Conservation (phyloP, 2,329 filamentous ascomycete species). For the Fusarium tupiense region DNA sequence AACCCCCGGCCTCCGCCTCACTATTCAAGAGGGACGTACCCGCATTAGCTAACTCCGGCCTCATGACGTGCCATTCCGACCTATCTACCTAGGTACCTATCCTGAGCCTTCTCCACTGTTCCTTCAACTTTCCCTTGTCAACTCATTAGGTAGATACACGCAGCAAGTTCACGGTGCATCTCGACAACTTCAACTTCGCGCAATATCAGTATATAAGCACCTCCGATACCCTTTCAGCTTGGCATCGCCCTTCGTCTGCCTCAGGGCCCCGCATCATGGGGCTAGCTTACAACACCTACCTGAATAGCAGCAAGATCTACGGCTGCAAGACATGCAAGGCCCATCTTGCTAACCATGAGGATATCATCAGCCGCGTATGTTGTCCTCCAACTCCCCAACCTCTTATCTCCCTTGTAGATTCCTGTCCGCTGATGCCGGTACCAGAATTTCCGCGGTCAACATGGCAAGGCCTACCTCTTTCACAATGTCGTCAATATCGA, state of each 20-base stretch:
- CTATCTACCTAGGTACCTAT: not conserved
- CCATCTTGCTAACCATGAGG: slow-evolving; percentile 92
- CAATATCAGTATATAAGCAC: not conserved
- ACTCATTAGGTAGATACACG: not conserved
- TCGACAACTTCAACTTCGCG: not conserved
- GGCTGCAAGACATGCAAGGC: slow-evolving; percentile 96
- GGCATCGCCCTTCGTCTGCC: not conserved
- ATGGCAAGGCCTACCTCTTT: slow-evolving; percentile 98
- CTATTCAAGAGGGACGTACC: slow-evolving; percentile 3
- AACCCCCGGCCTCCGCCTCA: slow-evolving; percentile 12
- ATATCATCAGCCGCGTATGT: slow-evolving; percentile 91
- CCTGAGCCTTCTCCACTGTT: slow-evolving; percentile 10
- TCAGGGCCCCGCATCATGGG: slow-evolving; percentile 69
- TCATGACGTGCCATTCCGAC: slow-evolving; percentile 37
- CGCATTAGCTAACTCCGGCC: slow-evolving; percentile 25
- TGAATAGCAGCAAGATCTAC: slow-evolving; percentile 87
- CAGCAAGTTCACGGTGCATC: not conserved
- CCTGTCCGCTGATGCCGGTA: slow-evolving; percentile 7
- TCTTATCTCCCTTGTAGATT: not conserved
- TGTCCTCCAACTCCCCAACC: not conserved
- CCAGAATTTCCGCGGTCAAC: slow-evolving; percentile 97
- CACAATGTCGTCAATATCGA: slow-evolving; percentile 92
- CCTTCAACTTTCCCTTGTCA: slow-evolving; percentile 9
- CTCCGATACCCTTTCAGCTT: not conserved
- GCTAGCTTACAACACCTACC: slow-evolving; percentile 90